Percentiles rank a stretch among this genome's conserved stretches.
phyloP scores from a whole-genome alignment of 352 stramenopile genomes.

The Phytophthora fragariae region DNA sequence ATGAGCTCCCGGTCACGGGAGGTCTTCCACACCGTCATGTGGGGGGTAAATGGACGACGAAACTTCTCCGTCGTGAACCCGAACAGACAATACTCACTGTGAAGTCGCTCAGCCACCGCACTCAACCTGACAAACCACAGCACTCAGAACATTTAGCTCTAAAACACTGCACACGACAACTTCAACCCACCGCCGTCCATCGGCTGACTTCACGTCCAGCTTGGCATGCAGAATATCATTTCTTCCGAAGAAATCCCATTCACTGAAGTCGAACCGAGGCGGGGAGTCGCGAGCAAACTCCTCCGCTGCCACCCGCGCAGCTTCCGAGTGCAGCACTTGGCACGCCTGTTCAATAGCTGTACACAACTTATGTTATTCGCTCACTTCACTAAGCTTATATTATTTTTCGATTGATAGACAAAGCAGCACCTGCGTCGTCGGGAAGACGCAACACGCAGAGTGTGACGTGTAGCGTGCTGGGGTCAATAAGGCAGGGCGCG shows the following conservation, averaged over 20 bases:
- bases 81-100: conserved; percentile 28
- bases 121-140: conserved; percentile 29
- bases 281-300: conserved; percentile 21
- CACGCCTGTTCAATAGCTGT: conserved; percentile 37
- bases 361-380: neutral
- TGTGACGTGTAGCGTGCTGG: conserved; percentile 55
- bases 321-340: conserved; percentile 31
- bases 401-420: neutral
- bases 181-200: conserved; percentile 29
- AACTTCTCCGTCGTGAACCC: conserved; percentile 45
- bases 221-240: conserved; percentile 50
- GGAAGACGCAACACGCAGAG: conserved; percentile 49
- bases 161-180: neutral
- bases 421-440: conserved; percentile 32
- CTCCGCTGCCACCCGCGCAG: conserved; percentile 1
- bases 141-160: neutral
- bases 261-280: conserved; percentile 37
- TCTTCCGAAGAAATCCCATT: conserved; percentile 48
- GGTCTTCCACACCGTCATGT: conserved; percentile 62
- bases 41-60: conserved; percentile 45
- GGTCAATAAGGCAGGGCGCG: conserved; percentile 45
- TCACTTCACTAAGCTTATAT: neutral
- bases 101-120: conserved; percentile 37
- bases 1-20: conserved; percentile 38
- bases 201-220: conserved; percentile 22